Base-by-base conservation (phyloP, 495 filamentous ascomycete genomes). In the Bacidia rubella region DNA sequence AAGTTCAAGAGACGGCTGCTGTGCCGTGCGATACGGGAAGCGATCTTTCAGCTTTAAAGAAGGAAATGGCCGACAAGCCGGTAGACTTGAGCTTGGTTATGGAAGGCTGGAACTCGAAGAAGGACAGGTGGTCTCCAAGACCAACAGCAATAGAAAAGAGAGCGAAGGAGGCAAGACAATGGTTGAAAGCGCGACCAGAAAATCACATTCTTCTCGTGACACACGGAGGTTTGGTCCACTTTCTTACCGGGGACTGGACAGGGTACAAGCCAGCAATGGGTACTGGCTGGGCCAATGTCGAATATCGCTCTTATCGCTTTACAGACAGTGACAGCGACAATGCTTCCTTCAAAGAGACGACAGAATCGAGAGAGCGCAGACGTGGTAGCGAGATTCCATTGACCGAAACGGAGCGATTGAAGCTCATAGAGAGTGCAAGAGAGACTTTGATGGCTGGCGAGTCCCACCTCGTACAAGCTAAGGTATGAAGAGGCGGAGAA, bases 231-330 rank as follows among this genome's bases (percentile, higher is more conserved):
- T 79, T 83, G 49, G 57, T 86, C 44, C 84, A 81, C 63, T 94
- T 85, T 57, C 70, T 97, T 48, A 94, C 87, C 2, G 76, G 88
- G 55, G 88, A 95, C 56, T 95, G 83, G 80, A 72, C 78, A 43
- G 85, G 80, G 11, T 65, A 64, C 50, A 59, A 58, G 3, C 49
- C 17, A 38, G 22, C 21, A 1, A 29, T 49, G 23, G 60, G 63
- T 64, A 35, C 29, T 35, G 29, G 29, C 15, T 35, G 90, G 90
- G 57, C 58, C 10, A 95, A 96, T 65, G 83, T 82, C 11, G 89
- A 95, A 66, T 85, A 74, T 62, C 80, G 90, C 47, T 80, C 77
- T 7, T 96, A 83, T 65, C 66, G 66, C 26, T 94, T 93, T 68
- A 68, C 66, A 3, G 73, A 80, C 22, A 67, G 67, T 20, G 50